Evolutionary conservation across 768 basidiomycete genomes (phyloP), one percentile per base, ranked within the genome.

Genomic region (Lactarius akahatsu): DNA sequence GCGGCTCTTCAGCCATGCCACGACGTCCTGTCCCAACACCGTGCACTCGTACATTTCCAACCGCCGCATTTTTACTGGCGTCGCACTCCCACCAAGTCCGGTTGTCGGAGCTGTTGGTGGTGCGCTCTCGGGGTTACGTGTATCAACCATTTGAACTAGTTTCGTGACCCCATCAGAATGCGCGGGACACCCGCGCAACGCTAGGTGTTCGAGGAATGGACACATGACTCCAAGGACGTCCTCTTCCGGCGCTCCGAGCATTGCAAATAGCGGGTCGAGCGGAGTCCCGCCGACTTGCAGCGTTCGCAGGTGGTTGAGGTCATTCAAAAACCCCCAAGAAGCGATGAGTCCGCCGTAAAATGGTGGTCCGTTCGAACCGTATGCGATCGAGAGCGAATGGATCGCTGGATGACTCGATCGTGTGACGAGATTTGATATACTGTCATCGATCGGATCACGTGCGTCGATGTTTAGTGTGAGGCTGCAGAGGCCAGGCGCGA

Each of bases 391-490:
- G 65, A 92, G 83, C 30, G 81, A 80, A 13, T 80, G 80, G 9
- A 92, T 72, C 0, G 82, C 79, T 0, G 89, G 87, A 43, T 82
- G 77, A 34, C 80, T 79, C 0, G 88, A 89, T 32, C 90, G 84
- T 26, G 81, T 72, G 34, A 90, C 78, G 54, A 92, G 81, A 60
- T 78, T 78, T 16, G 82, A 79, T 59, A 92, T 83, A n/a, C 82
- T 82, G 56, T 91, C 89, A 72, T 91, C 90, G 64, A 90, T 80
- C 0, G 88, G 83, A 68, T 90, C 88, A n/a, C 91, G 83, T 1
- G 85, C 80, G 73, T 91, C 90, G 66, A 92, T 83, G 72, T 91
- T 88, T 55, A 92, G 77, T 2, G 79, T 84, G 18, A 92, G 81
- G 30, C 79, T 76, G n/a, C 81, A 81, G 55, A 92, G 77, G 4